Evolutionary conservation across 306 rosid species (phyloP), one percentile per base, ranked within the genome.

Genomic region (Fragaria ananassa): DNA sequence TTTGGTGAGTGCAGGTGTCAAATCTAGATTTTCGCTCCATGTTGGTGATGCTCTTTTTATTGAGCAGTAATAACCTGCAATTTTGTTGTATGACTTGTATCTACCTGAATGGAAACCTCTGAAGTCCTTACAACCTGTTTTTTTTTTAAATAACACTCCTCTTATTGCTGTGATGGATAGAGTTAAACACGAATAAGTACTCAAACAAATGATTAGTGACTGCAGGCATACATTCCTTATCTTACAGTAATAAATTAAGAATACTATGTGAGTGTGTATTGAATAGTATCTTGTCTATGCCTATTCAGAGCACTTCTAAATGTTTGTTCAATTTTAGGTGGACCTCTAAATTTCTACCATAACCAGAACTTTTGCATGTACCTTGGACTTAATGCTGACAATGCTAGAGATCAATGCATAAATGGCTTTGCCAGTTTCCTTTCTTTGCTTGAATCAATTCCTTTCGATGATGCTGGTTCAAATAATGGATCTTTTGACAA

Each of bases 361-460:
- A 75, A 89, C 76, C 95, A 84, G 76, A 83, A 88, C 74, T 81
- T 89, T 70, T 94, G 97, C 93, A 84, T 89, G 71, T 75, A 88
- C 86, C 89, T 86, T 72, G 96, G 96, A 60, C 70, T 80, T 78
- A 81, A 71, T 72, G 54, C 71, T 74, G 85, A 79, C 74, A 91
- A 87, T 80, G 72, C 80, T 64, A 86, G 85, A 65, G 90, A 86
- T 70, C 95, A 89, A 72, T 92, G 98, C 90, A 84, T 82, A 83
- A 92, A 88, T 82, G 93, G 91, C 76, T 88, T 94, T 84, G 85
- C 95, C 68, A 89, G 81, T 89, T 90, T 94, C 78, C 73, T 94
- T 84, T 89, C 92, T 79, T 82, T 94, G 81, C 93, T 94, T 23
- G 93, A 89, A 89, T 92, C 97, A 66, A 88, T 94, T 80, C 98